These are phyloP conservation scores for Lipomyces mesembrius DNA, from an alignment of 805 yeast species.

Conservation along the genomic window DNA sequence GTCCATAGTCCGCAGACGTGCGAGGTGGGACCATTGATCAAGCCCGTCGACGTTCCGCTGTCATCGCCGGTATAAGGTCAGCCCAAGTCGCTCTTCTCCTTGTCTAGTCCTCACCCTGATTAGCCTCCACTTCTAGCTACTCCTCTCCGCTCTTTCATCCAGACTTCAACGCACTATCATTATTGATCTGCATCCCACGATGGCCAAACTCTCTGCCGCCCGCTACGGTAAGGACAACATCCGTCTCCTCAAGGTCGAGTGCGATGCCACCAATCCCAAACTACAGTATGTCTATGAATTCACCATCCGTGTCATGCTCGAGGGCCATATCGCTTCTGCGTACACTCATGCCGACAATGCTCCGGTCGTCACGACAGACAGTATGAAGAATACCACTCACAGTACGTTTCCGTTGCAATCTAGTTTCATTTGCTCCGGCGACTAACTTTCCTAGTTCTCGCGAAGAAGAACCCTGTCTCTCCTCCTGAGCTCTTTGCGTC, in stretches of 20 bases:
- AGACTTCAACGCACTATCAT: not conserved
- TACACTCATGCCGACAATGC: constrained; percentile 88
- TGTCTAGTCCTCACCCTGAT: constrained; percentile 4
- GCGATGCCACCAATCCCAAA: constrained; percentile 71
- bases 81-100: not conserved
- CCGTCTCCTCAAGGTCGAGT: constrained; percentile 85
- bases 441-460: constrained; percentile 55
- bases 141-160: not conserved
- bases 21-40: constrained; percentile 2
- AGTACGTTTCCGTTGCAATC: not conserved
- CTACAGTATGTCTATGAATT: constrained; percentile 83
- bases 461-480: constrained; percentile 78
- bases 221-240: constrained; percentile 93
- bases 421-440: not conserved
- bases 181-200: constrained; percentile 11
- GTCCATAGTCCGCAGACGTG: not conserved
- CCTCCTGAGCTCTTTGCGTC: constrained; percentile 92
- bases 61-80: constrained; percentile 6
- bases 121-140: not conserved
- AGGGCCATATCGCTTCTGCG: constrained; percentile 77
- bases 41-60: not conserved
- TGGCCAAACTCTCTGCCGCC: constrained; percentile 48
- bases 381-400: constrained; percentile 38
- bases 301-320: constrained; percentile 72
- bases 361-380: constrained; percentile 79